A percentile compares a stretch with the other conserved stretches of the same genome.
phyloP scores from a whole-genome alignment of 1,139 yeast species.

The Scheffersomyces cryptocercus region DNA sequence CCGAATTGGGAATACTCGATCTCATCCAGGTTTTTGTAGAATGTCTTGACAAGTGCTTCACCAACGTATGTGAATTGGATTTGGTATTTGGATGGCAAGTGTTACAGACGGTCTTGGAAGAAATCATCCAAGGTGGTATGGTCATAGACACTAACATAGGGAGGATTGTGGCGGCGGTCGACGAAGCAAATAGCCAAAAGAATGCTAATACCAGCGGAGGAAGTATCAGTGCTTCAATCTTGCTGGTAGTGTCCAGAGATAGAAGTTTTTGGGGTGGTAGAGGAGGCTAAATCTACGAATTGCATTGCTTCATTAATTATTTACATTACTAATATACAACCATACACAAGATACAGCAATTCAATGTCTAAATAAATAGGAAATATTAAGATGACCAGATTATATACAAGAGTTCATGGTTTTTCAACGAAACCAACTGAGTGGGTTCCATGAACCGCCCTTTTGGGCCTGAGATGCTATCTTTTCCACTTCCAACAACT shows the following conservation, averaged over 20 bases:
- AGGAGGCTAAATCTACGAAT: slow-evolving; percentile 10
- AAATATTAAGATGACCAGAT: not conserved
- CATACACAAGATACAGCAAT: not conserved
- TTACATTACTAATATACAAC: slow-evolving; percentile 3
- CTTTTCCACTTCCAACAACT: slow-evolving; percentile 43
- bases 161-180: slow-evolving; percentile 81
- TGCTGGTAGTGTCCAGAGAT: slow-evolving; percentile 47
- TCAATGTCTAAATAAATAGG: not conserved
- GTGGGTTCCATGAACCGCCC: slow-evolving; percentile 30
- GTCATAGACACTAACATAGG: slow-evolving; percentile 91
- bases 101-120: slow-evolving; percentile 85
- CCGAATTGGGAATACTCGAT: slow-evolving; percentile 90
- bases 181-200: slow-evolving; percentile 57
- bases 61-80: slow-evolving; percentile 93
- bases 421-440: slow-evolving; percentile 13
- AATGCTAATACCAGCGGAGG: slow-evolving; percentile 10
- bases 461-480: slow-evolving; percentile 31
- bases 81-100: slow-evolving; percentile 98
- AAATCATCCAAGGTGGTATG: slow-evolving; percentile 97
- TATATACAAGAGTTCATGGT: not conserved
- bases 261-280: slow-evolving; percentile 43
- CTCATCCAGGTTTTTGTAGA: slow-evolving; percentile 96
- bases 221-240: slow-evolving; percentile 30
- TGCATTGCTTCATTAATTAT: not conserved
- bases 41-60: slow-evolving; percentile 87